Base-by-base conservation (phyloP, 495 filamentous ascomycete species). In the Penicillium waksmanii region DNA sequence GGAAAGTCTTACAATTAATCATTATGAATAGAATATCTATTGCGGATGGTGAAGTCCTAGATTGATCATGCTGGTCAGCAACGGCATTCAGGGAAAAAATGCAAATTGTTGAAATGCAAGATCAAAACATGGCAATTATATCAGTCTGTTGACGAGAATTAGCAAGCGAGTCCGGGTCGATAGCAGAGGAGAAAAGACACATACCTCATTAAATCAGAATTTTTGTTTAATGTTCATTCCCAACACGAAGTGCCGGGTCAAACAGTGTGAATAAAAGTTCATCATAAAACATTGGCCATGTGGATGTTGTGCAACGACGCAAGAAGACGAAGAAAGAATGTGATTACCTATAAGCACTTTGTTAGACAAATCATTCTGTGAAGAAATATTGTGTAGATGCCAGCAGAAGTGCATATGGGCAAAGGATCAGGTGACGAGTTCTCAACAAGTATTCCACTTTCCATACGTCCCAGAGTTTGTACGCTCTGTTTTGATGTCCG, bases 171-270 rank as follows among this genome's bases (percentile, higher is more conserved):
- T 52, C 13, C 43, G 13, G 17, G 0, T 27, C 15, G 5, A 25
- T n/a, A 3, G 34, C n/a, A 25, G 23, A 3, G 51, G n/a, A 42
- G 5, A 9, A 21, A 10, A 27, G 31, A 11, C 19, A 80, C 84
- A 77, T 80, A 93, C 89, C 90, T 94, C 90, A 95, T 95, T 96
- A 96, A 93, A 97, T 97, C 93, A 97, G 93, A 96, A 88, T 95
- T 94, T 91, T 87, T 85, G 76, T 85, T 80, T 51, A 73, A 83
- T 84, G 88, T 90, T 95, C 92, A 96, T 88, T 75, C 81, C 87
- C 86, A 67, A 75, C 75, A 65, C 77, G 74, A 56, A 66, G 66
- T 62, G 68, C 62, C 78, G 78, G 86, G 84, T 97, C 93, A 93
- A 92, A 97, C 90, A 97, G 93, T 97, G 93, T 97, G 93, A 97